These are phyloP conservation scores for Candida sanyaensis DNA, from an alignment of 1,139 yeast species.

Conservation along the genomic window DNA sequence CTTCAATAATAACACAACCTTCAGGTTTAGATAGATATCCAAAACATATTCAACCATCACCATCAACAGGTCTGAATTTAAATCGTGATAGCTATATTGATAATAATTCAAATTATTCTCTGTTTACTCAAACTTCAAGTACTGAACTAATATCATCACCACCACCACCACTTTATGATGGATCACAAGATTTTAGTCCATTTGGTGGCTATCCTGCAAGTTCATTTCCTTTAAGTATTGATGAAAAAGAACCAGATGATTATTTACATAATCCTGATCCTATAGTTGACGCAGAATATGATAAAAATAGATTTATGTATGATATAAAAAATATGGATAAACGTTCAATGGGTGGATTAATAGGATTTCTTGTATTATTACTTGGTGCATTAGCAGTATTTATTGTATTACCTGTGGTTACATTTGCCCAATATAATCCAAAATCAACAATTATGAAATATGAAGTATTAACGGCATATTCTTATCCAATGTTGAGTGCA, in stretches of 20 bases:
- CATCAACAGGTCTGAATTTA: slow-evolving; percentile 14
- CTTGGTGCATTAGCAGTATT: slow-evolving; percentile 63
- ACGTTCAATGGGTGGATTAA: slow-evolving; percentile 57
- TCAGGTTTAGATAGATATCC: slow-evolving; percentile 61
- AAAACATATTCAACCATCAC: not conserved
- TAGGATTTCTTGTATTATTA: slow-evolving; percentile 58
- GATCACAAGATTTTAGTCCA: slow-evolving; percentile 56
- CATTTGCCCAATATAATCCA: slow-evolving; percentile 30
- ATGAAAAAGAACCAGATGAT: slow-evolving; percentile 91
- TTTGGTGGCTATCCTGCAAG: slow-evolving; percentile 96
- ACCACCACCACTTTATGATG: slow-evolving; percentile 5
- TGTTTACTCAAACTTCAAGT: slow-evolving; percentile 14
- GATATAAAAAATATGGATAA: slow-evolving; percentile 65
- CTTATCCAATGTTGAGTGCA: slow-evolving; percentile 61
- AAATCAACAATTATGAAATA: slow-evolving; percentile 19
- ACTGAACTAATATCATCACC: slow-evolving; percentile 12
- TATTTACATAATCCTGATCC: slow-evolving; percentile 94
- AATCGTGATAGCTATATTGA: slow-evolving; percentile 24
- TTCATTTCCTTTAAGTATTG: slow-evolving; percentile 81
- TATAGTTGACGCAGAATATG: slow-evolving; percentile 79
- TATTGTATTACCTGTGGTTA: slow-evolving; percentile 73
- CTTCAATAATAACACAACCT: slow-evolving; percentile 24
- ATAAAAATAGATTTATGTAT: slow-evolving; percentile 58
- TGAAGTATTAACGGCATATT: slow-evolving; percentile 55
- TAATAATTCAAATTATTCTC: slow-evolving; percentile 46